phyloP scores from a whole-genome alignment of 345 rosid genomes.

The Capsella bursapastoris region DNA sequence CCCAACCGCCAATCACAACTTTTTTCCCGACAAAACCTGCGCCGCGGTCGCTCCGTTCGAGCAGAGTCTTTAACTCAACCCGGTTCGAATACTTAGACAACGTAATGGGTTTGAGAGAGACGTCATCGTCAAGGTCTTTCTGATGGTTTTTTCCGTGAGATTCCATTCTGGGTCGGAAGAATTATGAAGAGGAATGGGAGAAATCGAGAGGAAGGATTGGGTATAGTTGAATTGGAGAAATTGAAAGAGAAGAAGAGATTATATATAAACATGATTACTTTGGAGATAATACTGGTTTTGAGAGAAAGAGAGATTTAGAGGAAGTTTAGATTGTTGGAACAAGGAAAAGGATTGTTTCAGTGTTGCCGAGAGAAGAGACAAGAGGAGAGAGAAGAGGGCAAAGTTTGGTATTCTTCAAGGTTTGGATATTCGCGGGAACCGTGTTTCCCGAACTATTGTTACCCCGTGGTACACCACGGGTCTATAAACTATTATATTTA shows the following conservation, averaged over 20 bases:
- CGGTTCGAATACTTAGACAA: conserved; percentile 65
- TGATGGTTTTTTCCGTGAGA: conserved; percentile 34
- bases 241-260: conserved; percentile 33
- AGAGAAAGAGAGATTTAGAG: conserved; percentile 48
- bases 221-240: conserved; percentile 14
- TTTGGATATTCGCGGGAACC: conserved; percentile 64
- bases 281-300: conserved; percentile 23
- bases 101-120: conserved; percentile 1
- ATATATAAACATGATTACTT: conserved; percentile 34
- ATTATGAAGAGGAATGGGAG: neutral
- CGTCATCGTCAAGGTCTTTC: neutral
- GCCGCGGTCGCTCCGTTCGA: conserved; percentile 57
- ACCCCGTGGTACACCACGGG: too few species aligned
- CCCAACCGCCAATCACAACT: conserved; percentile 91
- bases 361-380: conserved; percentile 30
- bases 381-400: conserved; percentile 32
- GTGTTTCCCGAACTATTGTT: neutral
- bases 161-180: conserved; percentile 37
- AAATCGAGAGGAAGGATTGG: conserved; percentile 7
- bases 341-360: conserved; percentile 72
- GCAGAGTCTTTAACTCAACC: conserved; percentile 58
- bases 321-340: conserved; percentile 49
- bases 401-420: conserved; percentile 69
- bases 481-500: too few species aligned
- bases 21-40: conserved; percentile 51